Evolutionary conservation across 192 early-diverging fungal species (phyloP), one percentile per base, ranked within the genome.

Genomic region (Oehlia diaphana): DNA sequence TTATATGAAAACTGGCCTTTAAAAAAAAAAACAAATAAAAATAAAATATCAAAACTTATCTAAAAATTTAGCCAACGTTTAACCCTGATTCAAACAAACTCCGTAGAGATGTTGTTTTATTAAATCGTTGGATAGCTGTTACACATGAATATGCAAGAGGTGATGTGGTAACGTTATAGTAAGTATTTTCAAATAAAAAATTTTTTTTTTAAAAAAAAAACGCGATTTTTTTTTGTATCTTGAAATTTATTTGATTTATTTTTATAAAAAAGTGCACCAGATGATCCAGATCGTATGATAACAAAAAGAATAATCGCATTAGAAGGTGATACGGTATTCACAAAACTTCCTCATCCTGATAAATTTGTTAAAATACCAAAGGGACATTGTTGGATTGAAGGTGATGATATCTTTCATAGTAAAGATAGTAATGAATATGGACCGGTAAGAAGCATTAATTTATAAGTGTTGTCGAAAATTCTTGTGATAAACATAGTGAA

Each of bases 311-410:
- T 98, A 72, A 87, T 96, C 35, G 96, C 92, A 2, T 61, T 96
- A 70, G 91, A 91, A 39, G 94, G 95, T 31, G 96, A 98, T 81
- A 88, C 87, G 8, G 88, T 94, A 14, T 80, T 85, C 47, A 89
- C 92, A 44, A 65, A 85, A 58, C 63, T 78, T 31, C 85, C 87
- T 1, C 83, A 86, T 63, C 83, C 83, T 58, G 82, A 87, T 9
- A 64, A 64, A 28, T 81, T 88, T 83, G 80, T 95, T 9, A 85
- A 85, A 63, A 83, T 96, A 14, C 95, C 95, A 37, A 82, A 82
- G 77, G 95, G 95, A 12, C 91, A 96, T 77, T 93, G 91, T 80
- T 96, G 95, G 95, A 86, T 95, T 63, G 95, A 96, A 80, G 92
- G 92, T 44, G 95, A 96, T 81, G 95, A 96, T 81, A 87, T 88